phyloP scores from a whole-genome alignment of 148 eudicot genomes.

The Persicaria tinctoria region DNA sequence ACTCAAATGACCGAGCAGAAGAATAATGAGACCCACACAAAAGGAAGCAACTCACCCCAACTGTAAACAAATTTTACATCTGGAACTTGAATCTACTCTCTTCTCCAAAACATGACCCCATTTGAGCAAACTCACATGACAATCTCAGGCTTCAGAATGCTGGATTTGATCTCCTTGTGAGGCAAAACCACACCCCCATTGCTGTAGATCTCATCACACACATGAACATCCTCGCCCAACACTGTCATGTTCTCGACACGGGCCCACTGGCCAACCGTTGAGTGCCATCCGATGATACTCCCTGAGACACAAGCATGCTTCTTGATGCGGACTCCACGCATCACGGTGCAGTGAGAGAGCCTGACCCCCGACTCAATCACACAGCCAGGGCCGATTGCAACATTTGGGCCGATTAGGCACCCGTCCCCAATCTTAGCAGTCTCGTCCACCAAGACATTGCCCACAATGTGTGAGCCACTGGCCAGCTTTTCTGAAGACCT shows the following conservation, averaged over 20 bases:
- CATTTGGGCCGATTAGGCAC: slow-evolving; percentile 92
- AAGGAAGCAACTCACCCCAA: too few relatives aligned
- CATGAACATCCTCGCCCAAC: slow-evolving; percentile 88
- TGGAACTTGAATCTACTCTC: too few relatives aligned
- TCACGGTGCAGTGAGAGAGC: slow-evolving; percentile 80
- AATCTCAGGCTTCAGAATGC: slow-evolving; percentile 89
- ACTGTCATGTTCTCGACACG: slow-evolving; percentile 89
- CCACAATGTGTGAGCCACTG: slow-evolving; percentile 58
- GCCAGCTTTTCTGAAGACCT: slow-evolving; percentile 51
- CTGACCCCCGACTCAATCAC: slow-evolving; percentile 84
- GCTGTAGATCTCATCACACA: slow-evolving; percentile 78
- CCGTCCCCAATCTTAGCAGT: slow-evolving; percentile 83
- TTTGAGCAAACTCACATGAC: slow-evolving; percentile 50
- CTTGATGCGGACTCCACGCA: slow-evolving; percentile 89
- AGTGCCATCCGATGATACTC: slow-evolving; percentile 95
- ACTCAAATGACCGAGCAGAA: too few relatives aligned
- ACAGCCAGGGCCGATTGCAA: slow-evolving; percentile 91
- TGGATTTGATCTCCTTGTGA: slow-evolving; percentile 85
- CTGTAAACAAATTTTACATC: too few relatives aligned
- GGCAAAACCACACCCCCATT: slow-evolving; percentile 95
- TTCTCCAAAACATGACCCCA: too few relatives aligned
- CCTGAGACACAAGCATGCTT: slow-evolving; percentile 76
- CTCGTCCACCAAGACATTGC: slow-evolving; percentile 81
- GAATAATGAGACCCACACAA: too few relatives aligned
- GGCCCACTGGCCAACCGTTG: slow-evolving; percentile 89